Base-by-base conservation (phyloP, 2,329 filamentous ascomycete species). In the Grosmannia huntii region DNA sequence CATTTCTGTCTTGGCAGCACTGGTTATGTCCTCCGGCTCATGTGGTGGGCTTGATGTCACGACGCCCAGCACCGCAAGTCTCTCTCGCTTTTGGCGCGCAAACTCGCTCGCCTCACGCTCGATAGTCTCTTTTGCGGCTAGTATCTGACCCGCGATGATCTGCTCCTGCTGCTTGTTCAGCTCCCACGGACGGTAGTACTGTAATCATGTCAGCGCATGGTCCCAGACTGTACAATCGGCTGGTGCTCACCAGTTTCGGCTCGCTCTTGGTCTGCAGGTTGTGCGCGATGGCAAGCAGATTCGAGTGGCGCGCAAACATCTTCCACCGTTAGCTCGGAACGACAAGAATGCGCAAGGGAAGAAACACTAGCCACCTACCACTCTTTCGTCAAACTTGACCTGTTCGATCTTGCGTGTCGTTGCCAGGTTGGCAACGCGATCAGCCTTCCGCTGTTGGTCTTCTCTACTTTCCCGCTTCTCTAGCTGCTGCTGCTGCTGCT, bases 101-200 rank as follows among this genome's bases (percentile, higher is more conserved):
- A 89, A 88, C 23, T 85, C 81, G 55, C 77, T 76, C 28, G 78
- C 68, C 68, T 96, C 89, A 59, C 73, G 76, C 21, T 81, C 77
- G 63, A 95, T 83, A 7, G 69, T 75, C 1, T 74, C 76, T 68
- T 90, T 79, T 19, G 80, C 81, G 56, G 86, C 81, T 53, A 78
- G 75, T 31, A 89, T 76, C 69, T 96, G 91, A 5, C 79, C 74
- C 52, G 84, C 79, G 67, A 96, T 88, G 12, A 71, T 76, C 5
- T 83, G 79, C 69, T 91, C 82, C 68, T 96, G 86, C 51, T 81
- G 77, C 5, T 75, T 69, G 36, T 82, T 83, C 58, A 88, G 76
- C 65, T 90, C 84, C 86, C 87, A 95, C 0, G 92, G 92, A 52
- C 86, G 84, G 70, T 94, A 96, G 70, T 87, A 92, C 90, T 96